Base-by-base conservation (phyloP, 2,329 filamentous ascomycete genomes). In the Calonectria henricotiae region DNA sequence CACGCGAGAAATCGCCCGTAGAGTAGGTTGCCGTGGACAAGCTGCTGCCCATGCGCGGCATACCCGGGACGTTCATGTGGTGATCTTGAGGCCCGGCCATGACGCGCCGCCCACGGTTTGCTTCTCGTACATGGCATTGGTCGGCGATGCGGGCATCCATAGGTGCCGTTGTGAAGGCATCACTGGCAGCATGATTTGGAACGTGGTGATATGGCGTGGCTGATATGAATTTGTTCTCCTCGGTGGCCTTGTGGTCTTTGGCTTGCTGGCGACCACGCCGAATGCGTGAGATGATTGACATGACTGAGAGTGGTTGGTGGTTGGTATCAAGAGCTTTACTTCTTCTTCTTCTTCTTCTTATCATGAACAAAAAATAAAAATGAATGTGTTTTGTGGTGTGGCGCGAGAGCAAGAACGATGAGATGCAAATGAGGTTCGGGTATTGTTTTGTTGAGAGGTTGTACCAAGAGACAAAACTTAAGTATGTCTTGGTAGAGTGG, bases 111-210 rank as follows among this genome's bases (percentile, higher is more conserved):
- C 84, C 83, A 65, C 82, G 83, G 79, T 89, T 88, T 75, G 86
- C 81, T 74, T 88, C 87, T 69, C 85, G 79, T 63, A 89, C 88
- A 70, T 80, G 85, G 27, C 80, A 76, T 49, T 84, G 81, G 73
- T 89, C 87, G 13, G 83, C 82, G 8, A 79, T 75, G 61, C 85
- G 85, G 84, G 85, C 89, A 72, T 83, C 85, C 1, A 86, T 82
- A 11, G 89, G 89, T 3, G 87, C 87, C 35, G 86, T 86, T 25
- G 85, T 83, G 49, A 91, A 80, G 49, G 89, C 89, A 79, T 92
- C 89, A 13, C 84, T 78, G 54, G 88, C 88, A 32, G 90, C 90
- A 77, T 92, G 90, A 15, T 84, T 90, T n/a, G 89, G 89, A 23
- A 90, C 80, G 77, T 92, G 90, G 63, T 83, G 86, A 80, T 92